phyloP scores from a whole-genome alignment of 768 basidiomycete species.

The Termitomyces titanicus region DNA sequence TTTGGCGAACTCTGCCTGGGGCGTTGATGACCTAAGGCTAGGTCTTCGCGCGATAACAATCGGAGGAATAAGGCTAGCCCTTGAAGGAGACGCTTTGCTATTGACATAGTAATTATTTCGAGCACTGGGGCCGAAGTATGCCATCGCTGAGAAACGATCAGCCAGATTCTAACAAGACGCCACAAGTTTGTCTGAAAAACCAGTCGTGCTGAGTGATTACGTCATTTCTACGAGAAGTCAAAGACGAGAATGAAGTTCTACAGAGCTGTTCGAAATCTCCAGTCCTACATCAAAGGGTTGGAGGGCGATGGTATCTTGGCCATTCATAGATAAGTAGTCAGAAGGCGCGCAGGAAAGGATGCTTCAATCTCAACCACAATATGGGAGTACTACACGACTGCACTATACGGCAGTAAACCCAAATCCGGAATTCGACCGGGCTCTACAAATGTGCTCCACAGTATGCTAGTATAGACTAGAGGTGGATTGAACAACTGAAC shows the following conservation, averaged over 20 bases:
- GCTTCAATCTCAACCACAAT: not conserved
- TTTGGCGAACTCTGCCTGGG: constrained; percentile 38
- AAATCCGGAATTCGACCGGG: too few species aligned
- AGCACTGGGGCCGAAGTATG: constrained; percentile 31
- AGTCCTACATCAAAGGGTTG: not conserved
- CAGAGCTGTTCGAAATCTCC: not conserved
- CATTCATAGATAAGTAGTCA: not conserved
- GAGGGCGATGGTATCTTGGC: too few species aligned
- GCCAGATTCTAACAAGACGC: too few species aligned
- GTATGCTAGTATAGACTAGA: not conserved
- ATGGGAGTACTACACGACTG: not conserved
- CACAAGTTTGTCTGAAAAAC: too few species aligned
- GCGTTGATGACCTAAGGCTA: constrained; percentile 22
- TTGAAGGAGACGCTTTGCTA: constrained; percentile 42
- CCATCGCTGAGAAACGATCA: constrained; percentile 22
- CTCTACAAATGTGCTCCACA: not conserved
- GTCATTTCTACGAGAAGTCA: too few species aligned
- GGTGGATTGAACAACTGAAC: not conserved
- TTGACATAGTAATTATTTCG: constrained; percentile 39
- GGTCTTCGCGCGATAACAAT: constrained; percentile 18
- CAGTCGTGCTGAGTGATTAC: not conserved
- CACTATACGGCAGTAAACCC: not conserved
- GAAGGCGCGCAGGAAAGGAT: not conserved
- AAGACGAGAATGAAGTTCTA: not conserved
- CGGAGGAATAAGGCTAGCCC: constrained; percentile 47